Evolutionary conservation across 1,139 yeast species (phyloP), one percentile per base, ranked within the genome.

Genomic region (Suhomyces anneliseae): DNA sequence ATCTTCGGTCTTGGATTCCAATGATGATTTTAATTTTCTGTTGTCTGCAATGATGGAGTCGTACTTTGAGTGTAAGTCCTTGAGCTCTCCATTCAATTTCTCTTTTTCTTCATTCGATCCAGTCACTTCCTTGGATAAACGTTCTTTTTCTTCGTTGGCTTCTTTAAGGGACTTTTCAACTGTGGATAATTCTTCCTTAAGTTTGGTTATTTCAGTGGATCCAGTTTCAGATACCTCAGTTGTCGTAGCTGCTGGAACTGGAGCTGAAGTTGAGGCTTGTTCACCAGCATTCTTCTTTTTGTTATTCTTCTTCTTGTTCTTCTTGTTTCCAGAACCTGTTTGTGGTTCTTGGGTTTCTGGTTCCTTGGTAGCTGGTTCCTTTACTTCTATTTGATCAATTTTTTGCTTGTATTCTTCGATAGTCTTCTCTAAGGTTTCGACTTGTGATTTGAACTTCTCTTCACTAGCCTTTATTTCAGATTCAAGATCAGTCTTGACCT

Each of bases 1-100:
- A 52, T 84, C 87, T 42, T 82, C 85, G 8, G 55, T 50, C 49
- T 75, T 76, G 31, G 60, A 49, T 34, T 58, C 55, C 32, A 68
- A 53, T 7, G 61, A 62, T 4, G 55, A 38, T 40, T 59, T 64
- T n/a, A 70, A 51, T 9, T 60, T 58, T 2, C 54, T 52, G 42
- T 58, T 54, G 7, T 24, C 39, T 8, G 27, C 38, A 8, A 46
- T 34, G 10, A 48, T 15, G 3, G 34, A 5, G 6, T 48, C 46
- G 12, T 37, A 39, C 11, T 46, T 40, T 5, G 39, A n/a, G 38
- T 46, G 40, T 3, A 35, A 10, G 12, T 45, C 43, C 8, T 42
- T 40, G 9, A 49, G 39, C 26, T 49, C 43, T 8, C 12, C 14
- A 4, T 45, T 11, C 2, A 44, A 14, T 11, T 33, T 24, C 8